Evolutionary conservation across 805 yeast species (phyloP), one percentile per base, ranked within the genome.

Genomic region (Clavispora fructus): DNA sequence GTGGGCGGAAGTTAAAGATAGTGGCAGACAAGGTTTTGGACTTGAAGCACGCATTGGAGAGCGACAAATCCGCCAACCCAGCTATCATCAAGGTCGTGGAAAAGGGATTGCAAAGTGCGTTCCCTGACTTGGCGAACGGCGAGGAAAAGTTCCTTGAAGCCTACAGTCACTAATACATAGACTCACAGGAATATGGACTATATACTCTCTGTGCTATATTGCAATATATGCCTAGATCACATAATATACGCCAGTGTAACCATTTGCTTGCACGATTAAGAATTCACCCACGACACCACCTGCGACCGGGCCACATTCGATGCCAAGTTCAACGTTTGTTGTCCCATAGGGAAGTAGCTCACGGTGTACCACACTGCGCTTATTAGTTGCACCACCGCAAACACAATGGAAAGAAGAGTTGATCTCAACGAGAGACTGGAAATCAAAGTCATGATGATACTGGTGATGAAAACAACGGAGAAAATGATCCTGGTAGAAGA

Each of bases 261-360:
- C 29, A 27, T 19, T 4, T 19, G 23, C 5, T 19, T 19, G 29
- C 9, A 27, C 25, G 12, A 4, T 45, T 54, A 68, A 12, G 64
- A 49, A 41, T 59, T 69, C 35, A 72, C 64, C 77, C 77, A 72
- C 29, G 64, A 60, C 49, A 67, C 75, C 2, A 70, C 76, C 53
- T 71, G 76, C 31, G 69, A 60, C 43, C 74, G 56, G 13, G 77
- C 77, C 27, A 72, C 76, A 10, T 60, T 59, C 4, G 73, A 61
- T 1, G 77, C 77, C 44, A 72, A 54, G 42, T 63, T 68, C 42
- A 72, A 57, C 0, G 77, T 71, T 50, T 71, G 76, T 23, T 60
- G 61, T 8, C 77, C 77, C 69, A 71, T 57, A n/a, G 77, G 77
- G 53, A 72, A 72, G 56, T 72, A 72, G 49, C 75, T 71, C 23